Conservation (phyloP, 176 grass and related monocot genomes). For the Metroxylon sagu region DNA sequence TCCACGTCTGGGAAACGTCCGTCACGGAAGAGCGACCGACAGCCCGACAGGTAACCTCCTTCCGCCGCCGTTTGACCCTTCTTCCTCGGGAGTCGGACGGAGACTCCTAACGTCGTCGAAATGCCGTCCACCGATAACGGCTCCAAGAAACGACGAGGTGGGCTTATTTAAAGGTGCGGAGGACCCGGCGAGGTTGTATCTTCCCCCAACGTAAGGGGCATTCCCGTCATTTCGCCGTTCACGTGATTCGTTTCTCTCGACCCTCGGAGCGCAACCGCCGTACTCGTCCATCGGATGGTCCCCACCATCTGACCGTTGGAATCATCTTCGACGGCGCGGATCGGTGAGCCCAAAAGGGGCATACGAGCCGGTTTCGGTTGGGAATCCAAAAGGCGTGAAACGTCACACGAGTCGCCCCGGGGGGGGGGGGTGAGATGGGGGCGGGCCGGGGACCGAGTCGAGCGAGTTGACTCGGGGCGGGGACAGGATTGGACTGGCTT, state of each 20-base stretch:
- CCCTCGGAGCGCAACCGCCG: neutral
- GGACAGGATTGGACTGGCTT: neutral
- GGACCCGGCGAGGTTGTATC: no score
- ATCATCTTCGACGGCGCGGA: conserved; percentile 3
- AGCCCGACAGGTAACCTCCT: conserved; percentile 46
- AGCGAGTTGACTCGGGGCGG: neutral
- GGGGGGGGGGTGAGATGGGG: no score
- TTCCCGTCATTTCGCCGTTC: neutral
- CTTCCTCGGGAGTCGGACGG: neutral
- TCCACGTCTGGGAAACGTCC: conserved; percentile 25
- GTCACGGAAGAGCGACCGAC: conserved; percentile 35
- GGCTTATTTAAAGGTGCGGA: no score
- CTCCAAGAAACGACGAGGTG: neutral
- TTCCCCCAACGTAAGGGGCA: neutral
- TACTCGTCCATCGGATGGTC: neutral
- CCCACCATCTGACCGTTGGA: conserved; percentile 6
- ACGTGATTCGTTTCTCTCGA: conserved; percentile 3
- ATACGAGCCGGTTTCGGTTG: no score
- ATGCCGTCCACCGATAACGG: neutral
- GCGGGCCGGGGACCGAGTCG: neutral
- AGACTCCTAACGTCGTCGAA: neutral
- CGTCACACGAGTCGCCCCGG: neutral
- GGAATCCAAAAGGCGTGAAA: neutral
- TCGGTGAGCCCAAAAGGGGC: neutral
- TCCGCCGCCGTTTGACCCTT: conserved; percentile 50